Base-by-base conservation (phyloP, 192 early-diverging fungal species). In the Coemansia asiatica region DNA sequence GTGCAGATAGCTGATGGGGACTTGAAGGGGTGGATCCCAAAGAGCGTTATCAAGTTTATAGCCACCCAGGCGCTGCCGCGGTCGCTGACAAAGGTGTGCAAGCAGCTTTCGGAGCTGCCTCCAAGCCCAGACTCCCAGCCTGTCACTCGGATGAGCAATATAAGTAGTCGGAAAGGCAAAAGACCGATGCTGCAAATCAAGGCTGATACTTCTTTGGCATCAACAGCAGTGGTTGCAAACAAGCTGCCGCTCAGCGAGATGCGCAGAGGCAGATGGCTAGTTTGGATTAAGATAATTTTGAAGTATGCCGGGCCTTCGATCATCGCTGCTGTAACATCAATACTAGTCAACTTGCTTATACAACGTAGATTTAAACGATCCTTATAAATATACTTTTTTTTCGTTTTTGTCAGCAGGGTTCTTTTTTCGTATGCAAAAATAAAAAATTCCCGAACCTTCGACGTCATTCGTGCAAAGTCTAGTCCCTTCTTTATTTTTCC, bases 1-100 rank as follows among this genome's bases (percentile, higher is more conserved):
- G 65, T 81, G 25, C 83, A 84, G 64, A 70, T 84, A 7, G 77
- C 78, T 10, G 83, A 84, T 40, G 78, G 77, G 18, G 76, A 79
- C 29, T 60, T 80, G 23, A 78, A 72, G 64, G 83, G 83, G 26
- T 81, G 83, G 78, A 72, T 84, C 23, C 83, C 83, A 0, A 71
- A 67, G 29, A 71, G 72, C 18, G 83, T 84, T 9, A 71, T 84
- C 49, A 73, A 74, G 66, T 84, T 84, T 50, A 68, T 84, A 51
- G 82, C 82, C 56, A 80, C 77, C 1, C 74, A 84, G 67, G 82
- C 82, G 0, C 61, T 84, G 60, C 82, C 82, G 25, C 71, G 68
- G 21, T 84, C 82, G 35, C 72, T 84, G 57, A 66, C 63, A n/a
- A 83, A 83, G 63, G 82, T 79, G 12, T 72, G 70, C 47, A 54